Evolutionary conservation across 1,284 basidiomycete genomes (phyloP), one percentile per base, ranked within the genome.

Genomic region (Uromyces viciae-fabae): DNA sequence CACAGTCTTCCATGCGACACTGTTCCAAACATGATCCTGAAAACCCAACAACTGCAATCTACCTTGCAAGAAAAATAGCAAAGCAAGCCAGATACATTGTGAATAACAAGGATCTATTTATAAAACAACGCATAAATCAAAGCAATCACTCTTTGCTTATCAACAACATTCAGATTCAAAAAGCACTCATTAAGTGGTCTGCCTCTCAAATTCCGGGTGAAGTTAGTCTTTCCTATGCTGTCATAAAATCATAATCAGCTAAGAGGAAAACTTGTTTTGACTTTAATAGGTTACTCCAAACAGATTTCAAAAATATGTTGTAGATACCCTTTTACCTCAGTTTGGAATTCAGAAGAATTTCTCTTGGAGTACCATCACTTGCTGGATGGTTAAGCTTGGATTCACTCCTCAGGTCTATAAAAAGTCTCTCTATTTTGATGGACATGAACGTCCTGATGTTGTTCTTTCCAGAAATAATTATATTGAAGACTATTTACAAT

Each of bases 351-450:
- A 40, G 3, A 40, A 69, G 25, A 40, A 8, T 4, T 17, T 69
- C 15, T 17, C 36, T 25, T 38, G 25, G 38, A 46, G 8, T 40
- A 69, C 28, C 33, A 25, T 25, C 7, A 69, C 38, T 69, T 28
- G 11, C 42, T 69, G 66, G 66, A 69, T 69, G 66, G 36, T 42
- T 7, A 69, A 69, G 25, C 66, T 69, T 17, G 66, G 66, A 4
- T 69, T 69, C n/a, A 40, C 38, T 40, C 33, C 36, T 14, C 66
- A 69, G 14, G 66, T 19, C 15, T 69, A 69, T 22, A 40, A 69
- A 40, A 69, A 69, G 38, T 69, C 66, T 11, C 11, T 69, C 8
- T 69, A 69, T 25, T 69, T 69, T 69, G 66, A 69, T 42, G 66
- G 66, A 17, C 36, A 69, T 42, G 66, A 69, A 33, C 40, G 31